phyloP scores from a whole-genome alignment of 805 yeast species.

The Hanseniaspora taiwanica region DNA sequence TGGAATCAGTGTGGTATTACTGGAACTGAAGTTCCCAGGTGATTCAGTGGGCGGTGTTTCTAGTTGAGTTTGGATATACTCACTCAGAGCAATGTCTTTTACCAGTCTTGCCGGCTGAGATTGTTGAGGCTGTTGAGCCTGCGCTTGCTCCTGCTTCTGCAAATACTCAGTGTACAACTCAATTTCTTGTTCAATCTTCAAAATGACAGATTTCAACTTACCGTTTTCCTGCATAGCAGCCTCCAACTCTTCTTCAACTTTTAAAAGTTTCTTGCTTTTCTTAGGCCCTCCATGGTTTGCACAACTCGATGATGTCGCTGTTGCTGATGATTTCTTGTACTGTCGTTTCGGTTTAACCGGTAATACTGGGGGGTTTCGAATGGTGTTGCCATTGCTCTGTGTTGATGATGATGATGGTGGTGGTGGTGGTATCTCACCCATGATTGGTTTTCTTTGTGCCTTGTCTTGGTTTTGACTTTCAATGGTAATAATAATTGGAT shows the following conservation, averaged over 20 bases:
- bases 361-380: too few relatives aligned
- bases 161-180: conserved; percentile 11
- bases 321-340: not conserved
- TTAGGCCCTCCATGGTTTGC: not conserved
- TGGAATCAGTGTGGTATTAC: not conserved
- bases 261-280: conserved; percentile 9
- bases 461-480: too few relatives aligned
- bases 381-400: too few relatives aligned
- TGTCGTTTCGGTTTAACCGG: not conserved
- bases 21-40: too few relatives aligned
- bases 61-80: conserved; percentile 3
- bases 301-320: not conserved
- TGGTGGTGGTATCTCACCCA: too few relatives aligned
- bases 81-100: not conserved
- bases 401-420: too few relatives aligned
- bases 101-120: not conserved
- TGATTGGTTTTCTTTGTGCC: too few relatives aligned
- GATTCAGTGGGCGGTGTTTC: not conserved
- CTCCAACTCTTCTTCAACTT: conserved; percentile 12
- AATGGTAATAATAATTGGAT: too few relatives aligned
- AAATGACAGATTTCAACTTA: conserved; percentile 14
- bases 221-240: conserved; percentile 16
- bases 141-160: too few relatives aligned
- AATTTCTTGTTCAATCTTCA: conserved; percentile 14
- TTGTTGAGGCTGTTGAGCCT: too few relatives aligned